Base-by-base conservation (phyloP, 2,329 filamentous ascomycete genomes). In the Ilyonectria destructans region DNA sequence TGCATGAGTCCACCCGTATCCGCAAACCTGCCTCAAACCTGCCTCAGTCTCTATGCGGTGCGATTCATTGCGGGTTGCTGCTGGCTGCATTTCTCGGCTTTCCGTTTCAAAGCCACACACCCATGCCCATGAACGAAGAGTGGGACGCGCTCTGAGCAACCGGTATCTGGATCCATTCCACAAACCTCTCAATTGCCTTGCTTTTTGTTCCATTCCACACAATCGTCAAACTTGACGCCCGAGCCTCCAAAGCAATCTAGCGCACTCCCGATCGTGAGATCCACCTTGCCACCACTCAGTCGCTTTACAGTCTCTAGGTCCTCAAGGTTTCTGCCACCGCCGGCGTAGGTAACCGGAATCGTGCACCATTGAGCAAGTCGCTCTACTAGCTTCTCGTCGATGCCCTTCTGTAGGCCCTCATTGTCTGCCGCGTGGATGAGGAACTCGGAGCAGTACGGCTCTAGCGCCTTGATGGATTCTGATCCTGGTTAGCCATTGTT, bases 341-440 rank as follows among this genome's bases (percentile, higher is more conserved):
- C 96, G 6, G 96, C 96, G 83, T 99, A 99, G 1, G 96, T 99
- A 17, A 98, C 93, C 2, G 96, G 96, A 74, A 97, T 96, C 45
- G 86, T 91, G 79, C 94, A 97, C 95, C 96, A 98, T 72, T 91
- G 84, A 2, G 94, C 90, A 58, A 99, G 85, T 72, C 87, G 89
- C 73, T 86, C 82, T 9, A 99, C 94, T 13, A 99, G 87, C 72
- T 92, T 88, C 80, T 96, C 92, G 76, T 99, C 96, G 71, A 99
- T 93, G 54, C 96, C 96, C 76, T 90, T 89, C 80, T 98, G 96
- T 49, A 98, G 86, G 13, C 96, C 96, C 82, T 99, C 96, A 71
- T 97, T 96, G 81, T 99, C 96, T 48, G 96, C 96, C 17, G 96
- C 96, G 80, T 99, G 96, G 78, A 99, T 96, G 61, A 99, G 88